phyloP scores from a whole-genome alignment of 2,329 filamentous ascomycete species.

The Fusarium pseudoanthophilum region DNA sequence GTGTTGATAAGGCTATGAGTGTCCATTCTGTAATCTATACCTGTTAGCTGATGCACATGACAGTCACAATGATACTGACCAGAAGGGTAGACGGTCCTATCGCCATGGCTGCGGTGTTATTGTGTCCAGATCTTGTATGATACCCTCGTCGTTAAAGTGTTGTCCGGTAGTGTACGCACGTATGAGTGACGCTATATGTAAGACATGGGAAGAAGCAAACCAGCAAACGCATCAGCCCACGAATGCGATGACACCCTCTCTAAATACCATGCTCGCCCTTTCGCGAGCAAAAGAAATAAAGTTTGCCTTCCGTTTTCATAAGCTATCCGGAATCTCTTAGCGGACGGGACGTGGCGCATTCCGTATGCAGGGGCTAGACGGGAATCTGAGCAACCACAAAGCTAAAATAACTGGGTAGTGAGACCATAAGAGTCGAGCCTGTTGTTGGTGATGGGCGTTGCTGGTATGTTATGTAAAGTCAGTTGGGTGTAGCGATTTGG shows the following conservation, averaged over 20 bases:
- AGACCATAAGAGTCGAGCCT: background rate
- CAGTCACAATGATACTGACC: background rate
- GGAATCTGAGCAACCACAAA: background rate
- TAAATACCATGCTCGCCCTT: background rate
- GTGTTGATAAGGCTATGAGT: conserved; percentile 16
- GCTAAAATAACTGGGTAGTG: background rate
- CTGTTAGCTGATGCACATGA: background rate
- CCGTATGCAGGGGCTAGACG: background rate
- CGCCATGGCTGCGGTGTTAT: background rate
- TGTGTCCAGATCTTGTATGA: background rate
- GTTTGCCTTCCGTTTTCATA: background rate
- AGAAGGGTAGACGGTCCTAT: conserved; percentile 11
- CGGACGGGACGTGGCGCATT: background rate
- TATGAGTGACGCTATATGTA: background rate
- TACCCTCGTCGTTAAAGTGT: background rate
- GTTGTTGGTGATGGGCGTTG: background rate
- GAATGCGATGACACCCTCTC: background rate
- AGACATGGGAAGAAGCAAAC: background rate
- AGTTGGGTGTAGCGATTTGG: background rate
- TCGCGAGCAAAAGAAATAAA: background rate
- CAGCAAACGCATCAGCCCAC: background rate
- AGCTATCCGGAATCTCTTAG: background rate
- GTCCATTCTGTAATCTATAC: conserved; percentile 18
- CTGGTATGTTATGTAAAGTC: background rate
- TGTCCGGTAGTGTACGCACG: background rate